Evolutionary conservation across 768 basidiomycete species (phyloP).

Genomic region (Naganishia vishniacii): DNA sequence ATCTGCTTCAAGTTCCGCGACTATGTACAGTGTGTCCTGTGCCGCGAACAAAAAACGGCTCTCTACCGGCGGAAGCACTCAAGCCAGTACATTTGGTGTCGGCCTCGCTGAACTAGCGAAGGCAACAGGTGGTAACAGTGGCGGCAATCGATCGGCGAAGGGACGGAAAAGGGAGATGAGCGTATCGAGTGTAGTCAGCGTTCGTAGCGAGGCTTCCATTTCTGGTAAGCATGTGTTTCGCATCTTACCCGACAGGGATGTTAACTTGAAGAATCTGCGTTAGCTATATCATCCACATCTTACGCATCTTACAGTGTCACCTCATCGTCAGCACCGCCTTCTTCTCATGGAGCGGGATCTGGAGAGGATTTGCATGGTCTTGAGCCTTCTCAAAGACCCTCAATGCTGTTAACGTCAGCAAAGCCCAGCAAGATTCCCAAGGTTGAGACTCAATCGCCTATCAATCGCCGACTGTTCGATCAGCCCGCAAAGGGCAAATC

Average conservation of each 20-base stretch:
- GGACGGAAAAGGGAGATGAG: conserved; percentile 23
- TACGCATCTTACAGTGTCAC: conserved; percentile 17
- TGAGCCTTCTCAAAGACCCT: background rate
- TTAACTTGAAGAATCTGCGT: no score
- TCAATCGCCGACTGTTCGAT: conserved; percentile 12
- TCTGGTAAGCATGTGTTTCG: conserved; percentile 12
- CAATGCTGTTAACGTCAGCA: background rate
- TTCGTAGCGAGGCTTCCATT: conserved; percentile 23
- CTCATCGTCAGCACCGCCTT: background rate
- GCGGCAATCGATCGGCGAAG: conserved; percentile 9
- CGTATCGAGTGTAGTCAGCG: conserved; percentile 22
- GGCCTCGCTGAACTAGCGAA: conserved; percentile 17
- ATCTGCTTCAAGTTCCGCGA: conserved; percentile 1
- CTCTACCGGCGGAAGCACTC: background rate
- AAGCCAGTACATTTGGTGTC: conserved; percentile 12
- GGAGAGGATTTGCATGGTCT: background rate
- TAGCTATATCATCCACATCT: conserved; percentile 14
- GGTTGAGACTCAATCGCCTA: background rate
- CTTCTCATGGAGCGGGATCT: background rate
- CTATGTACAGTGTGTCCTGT: conserved; percentile 9
- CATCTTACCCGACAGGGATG: no score
- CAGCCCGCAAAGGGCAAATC: background rate
- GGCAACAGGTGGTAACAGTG: background rate
- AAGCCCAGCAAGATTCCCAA: background rate
- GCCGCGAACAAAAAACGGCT: conserved; percentile 14